Evolutionary conservation across 2,329 filamentous ascomycete genomes (phyloP).

Genomic region (Talaromyces atroroseus): DNA sequence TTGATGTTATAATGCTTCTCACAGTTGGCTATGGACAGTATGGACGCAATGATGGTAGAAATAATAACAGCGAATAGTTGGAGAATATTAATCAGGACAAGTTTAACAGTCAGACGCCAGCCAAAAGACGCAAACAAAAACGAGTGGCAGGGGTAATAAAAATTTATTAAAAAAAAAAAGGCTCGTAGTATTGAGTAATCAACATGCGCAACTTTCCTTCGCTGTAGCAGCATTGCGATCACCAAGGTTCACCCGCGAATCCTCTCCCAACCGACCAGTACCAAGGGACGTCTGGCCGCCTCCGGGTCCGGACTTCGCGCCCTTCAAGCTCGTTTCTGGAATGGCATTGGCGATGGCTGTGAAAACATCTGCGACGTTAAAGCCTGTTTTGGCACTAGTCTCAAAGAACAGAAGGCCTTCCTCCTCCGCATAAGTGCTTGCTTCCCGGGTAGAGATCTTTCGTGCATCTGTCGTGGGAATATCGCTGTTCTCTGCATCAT

Average conservation of each 20-base stretch:
- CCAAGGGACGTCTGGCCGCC: constrained; percentile 55
- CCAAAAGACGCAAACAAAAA: not conserved
- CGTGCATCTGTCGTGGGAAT: constrained; percentile 67
- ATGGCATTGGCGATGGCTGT: constrained; percentile 98
- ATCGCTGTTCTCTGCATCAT: constrained; percentile 51
- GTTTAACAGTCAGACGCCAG: constrained; percentile 5
- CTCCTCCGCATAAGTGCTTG: constrained; percentile 88
- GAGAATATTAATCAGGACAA: constrained; percentile 4
- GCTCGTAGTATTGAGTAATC: not conserved
- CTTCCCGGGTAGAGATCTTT: constrained; percentile 86
- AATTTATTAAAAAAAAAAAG: not conserved
- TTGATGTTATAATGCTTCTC: not conserved
- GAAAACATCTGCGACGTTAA: constrained; percentile 93
- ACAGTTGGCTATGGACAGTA: not conserved
- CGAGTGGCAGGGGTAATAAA: not conserved
- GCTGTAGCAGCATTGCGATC: constrained; percentile 66
- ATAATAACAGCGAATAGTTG: constrained; percentile 1
- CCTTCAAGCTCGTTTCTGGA: constrained; percentile 93
- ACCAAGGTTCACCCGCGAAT: constrained; percentile 72
- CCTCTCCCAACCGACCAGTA: constrained; percentile 39
- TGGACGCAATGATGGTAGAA: not conserved
- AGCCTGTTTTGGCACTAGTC: constrained; percentile 93
- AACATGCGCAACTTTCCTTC: constrained; percentile 92
- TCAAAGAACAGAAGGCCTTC: constrained; percentile 94
- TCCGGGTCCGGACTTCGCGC: constrained; percentile 62